Conservation (phyloP, 805 yeast species). For the Lipomyces chichibuensis region DNA sequence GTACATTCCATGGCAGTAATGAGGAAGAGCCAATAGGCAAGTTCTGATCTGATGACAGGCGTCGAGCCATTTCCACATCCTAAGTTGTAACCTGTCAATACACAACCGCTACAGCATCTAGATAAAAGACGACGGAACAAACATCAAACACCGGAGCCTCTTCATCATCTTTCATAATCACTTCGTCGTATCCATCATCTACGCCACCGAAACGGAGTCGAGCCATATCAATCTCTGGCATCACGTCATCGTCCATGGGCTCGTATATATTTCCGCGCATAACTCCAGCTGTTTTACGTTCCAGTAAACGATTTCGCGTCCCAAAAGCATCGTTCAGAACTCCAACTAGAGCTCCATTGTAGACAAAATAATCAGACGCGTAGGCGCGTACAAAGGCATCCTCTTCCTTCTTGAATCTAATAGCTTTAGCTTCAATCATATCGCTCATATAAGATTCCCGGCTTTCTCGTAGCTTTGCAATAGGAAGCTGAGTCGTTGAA, state of each 20-base stretch:
- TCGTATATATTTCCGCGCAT: not conserved
- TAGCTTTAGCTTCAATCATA: conserved; percentile 10
- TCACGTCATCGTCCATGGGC: not conserved
- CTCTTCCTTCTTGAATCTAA: not conserved
- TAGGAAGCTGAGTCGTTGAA: conserved; percentile 10
- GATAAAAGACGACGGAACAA: not conserved
- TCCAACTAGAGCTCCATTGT: conserved; percentile 1
- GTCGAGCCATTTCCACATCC: conserved; percentile 17
- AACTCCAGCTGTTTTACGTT: not conserved
- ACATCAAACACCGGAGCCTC: conserved; percentile 6
- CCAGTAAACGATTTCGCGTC: not conserved
- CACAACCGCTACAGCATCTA: not conserved
- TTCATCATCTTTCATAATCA: not conserved
- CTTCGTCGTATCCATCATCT: conserved; percentile 4
- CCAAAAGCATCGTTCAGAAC: not conserved
- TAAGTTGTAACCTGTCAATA: not conserved
- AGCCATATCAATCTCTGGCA: conserved; percentile 6
- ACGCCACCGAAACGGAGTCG: conserved; percentile 5
- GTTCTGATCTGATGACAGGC: conserved; percentile 13
- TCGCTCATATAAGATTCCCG: conserved; percentile 13
- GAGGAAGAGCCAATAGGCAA: conserved; percentile 12
- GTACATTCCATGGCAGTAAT: conserved; percentile 15
- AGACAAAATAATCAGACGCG: conserved; percentile 14
- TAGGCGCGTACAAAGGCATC: not conserved
- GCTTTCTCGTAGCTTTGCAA: conserved; percentile 3